Percentiles rank a stretch among this genome's conserved stretches.
phyloP scores from a whole-genome alignment of 768 basidiomycete genomes.

The Rhodotorula paludigena region DNA sequence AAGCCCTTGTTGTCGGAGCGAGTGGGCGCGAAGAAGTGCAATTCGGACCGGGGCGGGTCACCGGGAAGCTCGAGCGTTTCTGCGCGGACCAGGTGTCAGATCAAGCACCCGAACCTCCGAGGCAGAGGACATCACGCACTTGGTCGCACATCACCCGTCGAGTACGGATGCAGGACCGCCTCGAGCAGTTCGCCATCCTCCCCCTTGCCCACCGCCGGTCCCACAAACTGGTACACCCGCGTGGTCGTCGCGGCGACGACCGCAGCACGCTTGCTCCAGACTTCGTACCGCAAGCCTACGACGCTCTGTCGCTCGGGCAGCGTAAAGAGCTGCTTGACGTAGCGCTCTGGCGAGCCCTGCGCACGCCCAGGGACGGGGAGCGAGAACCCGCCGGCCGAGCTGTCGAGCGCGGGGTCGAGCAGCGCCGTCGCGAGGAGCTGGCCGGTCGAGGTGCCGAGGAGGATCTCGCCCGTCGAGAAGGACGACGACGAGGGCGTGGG shows the following conservation, averaged over 20 bases:
- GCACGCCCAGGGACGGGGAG: conserved; percentile 41
- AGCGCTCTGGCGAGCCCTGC: conserved; percentile 45
- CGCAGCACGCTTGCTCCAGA: conserved; percentile 52
- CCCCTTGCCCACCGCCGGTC: conserved; percentile 56
- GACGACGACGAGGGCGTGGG: conserved; percentile 59
- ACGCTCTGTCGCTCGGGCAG: conserved; percentile 71
- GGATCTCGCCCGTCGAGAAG: conserved; percentile 73
- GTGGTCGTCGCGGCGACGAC: conserved; percentile 79
- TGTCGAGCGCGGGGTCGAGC: conserved; percentile 72
- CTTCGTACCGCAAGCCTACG: conserved; percentile 77
- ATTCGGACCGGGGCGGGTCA: conserved; percentile 62
- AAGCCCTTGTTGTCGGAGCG: conserved; percentile 48
- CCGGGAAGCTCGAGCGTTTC: conserved; percentile 90
- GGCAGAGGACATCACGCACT: conserved; percentile 55
- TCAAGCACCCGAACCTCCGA: not conserved
- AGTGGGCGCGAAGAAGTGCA: conserved; percentile 67
- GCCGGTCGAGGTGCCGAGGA: conserved; percentile 80
- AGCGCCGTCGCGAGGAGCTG: conserved; percentile 74
- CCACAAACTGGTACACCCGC: conserved; percentile 84
- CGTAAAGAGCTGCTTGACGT: conserved; percentile 47
- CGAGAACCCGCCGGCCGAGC: conserved; percentile 52
- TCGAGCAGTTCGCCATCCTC: conserved; percentile 70
- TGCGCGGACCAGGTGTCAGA: conserved; percentile 44
- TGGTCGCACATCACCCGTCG: conserved; percentile 60
- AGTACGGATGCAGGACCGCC: conserved; percentile 65